Evolutionary conservation across 495 filamentous ascomycete species (phyloP), one percentile per base, ranked within the genome.

Genomic region (Daldinia concentrica): DNA sequence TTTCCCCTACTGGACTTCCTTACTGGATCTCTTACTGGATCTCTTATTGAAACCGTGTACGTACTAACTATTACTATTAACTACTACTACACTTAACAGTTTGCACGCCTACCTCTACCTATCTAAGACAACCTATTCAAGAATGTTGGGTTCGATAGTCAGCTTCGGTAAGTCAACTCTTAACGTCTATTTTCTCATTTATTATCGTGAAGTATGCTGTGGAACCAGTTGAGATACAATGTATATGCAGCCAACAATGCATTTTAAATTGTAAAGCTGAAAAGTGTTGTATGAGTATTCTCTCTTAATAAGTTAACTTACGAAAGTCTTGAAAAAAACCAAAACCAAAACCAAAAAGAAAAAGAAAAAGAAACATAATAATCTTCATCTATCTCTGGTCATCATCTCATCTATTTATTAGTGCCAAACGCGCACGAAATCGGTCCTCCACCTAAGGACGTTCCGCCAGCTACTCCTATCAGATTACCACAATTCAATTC

Each of bases 391-490:
- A 37, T n/a, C 54, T n/a, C 54, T 29, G 62, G 24, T 52, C 62
- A n/a, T 64, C 62, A 68, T 74, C 64, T 76, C 68, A 76, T 78
- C 56, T 56, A 29, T 61, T 63, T 59, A 73, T 59, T 75, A 83
- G 22, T 59, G 58, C 82, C 77, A 70, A 74, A 78, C 57, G 39
- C 69, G 30, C 58, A 71, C 45, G 52, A 73, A 30, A 34, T 74
- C 43, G 66, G 78, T 15, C 71, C 68, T 19, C 79, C 80, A 22
- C 82, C 83, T 27, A 80, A 82, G 73, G 78, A 86, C 32, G 79
- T 85, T n/a, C 83, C 82, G 26, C 83, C 83, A 27, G 79, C 84
- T n/a, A 86, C 83, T n/a, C 84, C 83, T 39, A 73, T 87, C 72
- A 81, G 77, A 69, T 82, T 87, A 50, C 85, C 85, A 51, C 75